Base-by-base conservation (phyloP, 2,329 filamentous ascomycete genomes). In the Aureobasidium sp. region DNA sequence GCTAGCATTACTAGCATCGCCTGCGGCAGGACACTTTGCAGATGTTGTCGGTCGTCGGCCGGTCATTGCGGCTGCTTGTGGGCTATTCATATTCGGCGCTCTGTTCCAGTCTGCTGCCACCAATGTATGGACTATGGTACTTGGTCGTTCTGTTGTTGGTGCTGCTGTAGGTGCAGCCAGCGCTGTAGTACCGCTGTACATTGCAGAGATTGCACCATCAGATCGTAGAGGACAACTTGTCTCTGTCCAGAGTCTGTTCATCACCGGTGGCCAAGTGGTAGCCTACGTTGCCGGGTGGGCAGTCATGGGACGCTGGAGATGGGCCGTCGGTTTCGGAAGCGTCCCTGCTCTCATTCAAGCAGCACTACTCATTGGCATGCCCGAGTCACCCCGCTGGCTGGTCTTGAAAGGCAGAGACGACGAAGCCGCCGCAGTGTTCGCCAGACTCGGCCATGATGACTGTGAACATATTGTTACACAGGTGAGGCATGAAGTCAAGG, bases 381-480 rank as follows among this genome's bases (percentile, higher is more conserved):
- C 91, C 0, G 93, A 97, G 75, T 95, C 90, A 14, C 93, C 93
- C 37, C 82, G 93, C 27, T 97, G 90, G 88, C 80, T 97, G 25
- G 86, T 96, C 22, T 87, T 86, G 71, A 84, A 81, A 3, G 87
- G 86, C 1, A 79, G 81, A 52, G 79, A 81, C 3, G 77, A 77
- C 4, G 81, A 83, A 64, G 93, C 91, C 4, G 82, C 81, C 64
- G 69, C 68, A 4, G 85, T 96, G 2, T 77, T 97, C 20, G 77
- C 67, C 22, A 64, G 56, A 11, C 41, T 69, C 36, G 76, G 74
- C 3, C 73, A 75, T 20, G 75, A 14, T 34, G 57, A 60, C n/a
- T 41, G 36, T 36, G 36, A 42, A 5, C 34, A 60, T 5, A 80
- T 91, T 2, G 74, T 96, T 53, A 81, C 80, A 65, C 82, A 83